phyloP scores from a whole-genome alignment of 2,329 filamentous ascomycete genomes.

The Scorias spongiosa region DNA sequence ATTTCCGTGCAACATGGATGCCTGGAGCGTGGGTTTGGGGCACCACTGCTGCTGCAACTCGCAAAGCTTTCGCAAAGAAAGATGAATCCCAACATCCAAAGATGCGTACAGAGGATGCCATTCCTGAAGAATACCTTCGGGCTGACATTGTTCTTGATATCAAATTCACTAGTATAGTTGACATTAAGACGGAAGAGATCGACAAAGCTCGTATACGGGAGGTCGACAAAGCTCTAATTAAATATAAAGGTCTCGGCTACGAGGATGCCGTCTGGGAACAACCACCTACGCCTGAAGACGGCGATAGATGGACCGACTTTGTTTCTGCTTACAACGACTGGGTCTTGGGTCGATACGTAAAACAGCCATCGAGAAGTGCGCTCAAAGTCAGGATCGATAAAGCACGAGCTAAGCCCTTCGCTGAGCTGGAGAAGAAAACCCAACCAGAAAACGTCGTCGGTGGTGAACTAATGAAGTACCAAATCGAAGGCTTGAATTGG shows the following conservation, averaged over 20 bases:
- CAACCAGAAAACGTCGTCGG: slow-evolving; percentile 63
- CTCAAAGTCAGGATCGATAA: slow-evolving; percentile 54
- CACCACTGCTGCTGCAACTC: slow-evolving; percentile 46
- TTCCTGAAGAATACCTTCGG: slow-evolving; percentile 73
- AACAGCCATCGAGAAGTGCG: slow-evolving; percentile 34
- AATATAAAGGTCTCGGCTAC: slow-evolving; percentile 84
- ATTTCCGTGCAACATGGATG: slow-evolving; percentile 74
- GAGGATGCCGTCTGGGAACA: slow-evolving; percentile 84
- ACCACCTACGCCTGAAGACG: slow-evolving; percentile 51
- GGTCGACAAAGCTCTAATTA: slow-evolving; percentile 63
- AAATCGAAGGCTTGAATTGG: slow-evolving; percentile 89
- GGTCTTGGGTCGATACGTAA: slow-evolving; percentile 62
- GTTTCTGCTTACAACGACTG: slow-evolving; percentile 73
- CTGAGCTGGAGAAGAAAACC: slow-evolving; percentile 47
- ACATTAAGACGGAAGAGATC: slow-evolving; percentile 47
- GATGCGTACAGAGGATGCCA: slow-evolving; percentile 59
- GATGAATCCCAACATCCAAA: slow-evolving; percentile 48
- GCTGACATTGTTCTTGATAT: slow-evolving; percentile 83
- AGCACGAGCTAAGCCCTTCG: slow-evolving; percentile 52
- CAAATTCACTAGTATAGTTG: slow-evolving; percentile 45
- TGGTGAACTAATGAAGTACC: slow-evolving; percentile 83
- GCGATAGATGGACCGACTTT: slow-evolving; percentile 64
- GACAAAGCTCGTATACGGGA: slow-evolving; percentile 58
- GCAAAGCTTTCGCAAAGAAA: slow-evolving; percentile 60
- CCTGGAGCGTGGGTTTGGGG: slow-evolving; percentile 81